Percentiles rank a stretch among this genome's conserved stretches.
Evolutionary conservation across 441 rosid genomes (phyloP).

Genomic region (Viola pubescens): DNA sequence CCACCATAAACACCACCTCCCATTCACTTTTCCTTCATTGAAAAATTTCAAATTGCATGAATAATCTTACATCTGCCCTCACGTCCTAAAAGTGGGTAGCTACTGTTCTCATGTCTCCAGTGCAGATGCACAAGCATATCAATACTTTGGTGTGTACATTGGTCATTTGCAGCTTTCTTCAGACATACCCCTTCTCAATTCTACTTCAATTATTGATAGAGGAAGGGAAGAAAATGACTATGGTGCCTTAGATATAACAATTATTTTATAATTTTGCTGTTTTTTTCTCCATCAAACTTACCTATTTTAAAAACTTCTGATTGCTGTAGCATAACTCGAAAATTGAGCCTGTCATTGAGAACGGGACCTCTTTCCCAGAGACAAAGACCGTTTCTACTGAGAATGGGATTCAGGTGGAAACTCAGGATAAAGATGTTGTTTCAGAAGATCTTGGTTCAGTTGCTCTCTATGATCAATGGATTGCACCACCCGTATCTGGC

Average conservation of each 20-base stretch:
- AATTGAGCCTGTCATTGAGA: constrained; percentile 52
- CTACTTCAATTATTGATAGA: too few species aligned
- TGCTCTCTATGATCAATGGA: constrained; percentile 89
- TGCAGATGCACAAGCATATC: background rate
- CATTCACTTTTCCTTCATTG: background rate
- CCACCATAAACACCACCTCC: background rate
- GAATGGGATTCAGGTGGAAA: constrained; percentile 53
- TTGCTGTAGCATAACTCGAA: constrained; percentile 46
- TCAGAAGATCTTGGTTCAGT: constrained; percentile 67
- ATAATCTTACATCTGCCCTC: background rate
- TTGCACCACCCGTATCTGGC: constrained; percentile 67
- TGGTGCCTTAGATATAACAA: background rate
- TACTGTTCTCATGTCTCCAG: background rate
- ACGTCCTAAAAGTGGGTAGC: background rate
- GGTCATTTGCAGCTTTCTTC: too few species aligned
- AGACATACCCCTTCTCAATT: too few species aligned
- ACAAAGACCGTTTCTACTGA: constrained; percentile 61
- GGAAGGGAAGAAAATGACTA: background rate
- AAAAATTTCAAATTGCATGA: constrained; percentile 1
- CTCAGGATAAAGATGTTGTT: constrained; percentile 85
- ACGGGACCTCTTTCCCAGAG: constrained; percentile 56
- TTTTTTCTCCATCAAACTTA: constrained; percentile 1
- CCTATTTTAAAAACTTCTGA: constrained; percentile 12
- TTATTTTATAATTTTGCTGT: background rate
- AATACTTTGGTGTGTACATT: too few species aligned